Conservation (phyloP, 495 filamentous ascomycete genomes). For the Xylaria venustula region DNA sequence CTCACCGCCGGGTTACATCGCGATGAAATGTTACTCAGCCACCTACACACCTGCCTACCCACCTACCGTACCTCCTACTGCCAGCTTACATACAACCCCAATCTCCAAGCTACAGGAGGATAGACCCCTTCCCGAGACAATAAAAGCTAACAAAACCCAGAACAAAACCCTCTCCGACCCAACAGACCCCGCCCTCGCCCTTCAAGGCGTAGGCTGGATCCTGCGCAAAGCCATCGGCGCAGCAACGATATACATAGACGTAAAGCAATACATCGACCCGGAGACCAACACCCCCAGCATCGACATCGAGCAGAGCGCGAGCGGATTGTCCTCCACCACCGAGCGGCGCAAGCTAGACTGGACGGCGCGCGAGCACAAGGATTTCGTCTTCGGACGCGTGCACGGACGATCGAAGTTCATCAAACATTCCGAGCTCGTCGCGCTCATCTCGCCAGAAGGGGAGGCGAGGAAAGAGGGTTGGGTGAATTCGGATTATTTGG, state of each 20-base stretch:
- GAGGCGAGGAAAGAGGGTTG: conserved; percentile 21
- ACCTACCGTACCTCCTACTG: too few relatives aligned
- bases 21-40: too few relatives aligned
- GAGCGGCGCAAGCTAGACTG: conserved; percentile 75
- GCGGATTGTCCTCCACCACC: conserved; percentile 68
- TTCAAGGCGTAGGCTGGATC: conserved; percentile 85
- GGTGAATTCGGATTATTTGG: conserved; percentile 40
- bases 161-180: conserved; percentile 76
- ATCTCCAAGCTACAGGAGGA: too few relatives aligned
- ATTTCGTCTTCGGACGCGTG: conserved; percentile 79
- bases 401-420: conserved; percentile 60
- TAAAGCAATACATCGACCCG: conserved; percentile 59
- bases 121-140: too few relatives aligned
- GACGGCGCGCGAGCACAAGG: conserved; percentile 64
- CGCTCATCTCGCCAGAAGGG: conserved; percentile 10
- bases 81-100: too few relatives aligned
- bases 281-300: conserved; percentile 57
- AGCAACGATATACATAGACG: conserved; percentile 69
- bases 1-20: too few relatives aligned
- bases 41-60: too few relatives aligned
- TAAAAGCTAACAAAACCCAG: conserved; percentile 39
- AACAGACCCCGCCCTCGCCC: conserved; percentile 66
- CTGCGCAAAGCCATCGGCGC: conserved; percentile 71
- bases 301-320: conserved; percentile 75
- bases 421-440: conserved; percentile 25